These are phyloP conservation scores for Melaleuca alternifolia DNA, from an alignment of 345 rosid genomes.

Conservation along the genomic window DNA sequence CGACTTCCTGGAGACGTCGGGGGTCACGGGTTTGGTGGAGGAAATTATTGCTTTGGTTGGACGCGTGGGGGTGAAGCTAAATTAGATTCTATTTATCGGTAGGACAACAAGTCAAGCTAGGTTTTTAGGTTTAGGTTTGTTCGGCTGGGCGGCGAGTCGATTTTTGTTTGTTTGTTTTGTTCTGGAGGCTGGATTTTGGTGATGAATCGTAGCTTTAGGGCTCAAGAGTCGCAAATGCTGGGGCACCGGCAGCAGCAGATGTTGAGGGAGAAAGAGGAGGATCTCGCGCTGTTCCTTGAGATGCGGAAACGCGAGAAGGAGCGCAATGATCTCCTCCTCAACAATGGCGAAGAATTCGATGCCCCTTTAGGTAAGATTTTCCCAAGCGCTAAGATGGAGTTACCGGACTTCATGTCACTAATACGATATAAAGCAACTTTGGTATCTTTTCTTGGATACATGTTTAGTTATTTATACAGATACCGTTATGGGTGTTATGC, in stretches of 20 bases:
- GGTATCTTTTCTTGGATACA: background rate
- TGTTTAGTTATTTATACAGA: background rate
- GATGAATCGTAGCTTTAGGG: slow-evolving; percentile 96
- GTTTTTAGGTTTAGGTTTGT: background rate
- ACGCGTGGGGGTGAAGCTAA: slow-evolving; percentile 25
- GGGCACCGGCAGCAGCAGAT: slow-evolving; percentile 74
- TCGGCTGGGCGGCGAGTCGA: background rate
- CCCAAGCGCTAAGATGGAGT: background rate
- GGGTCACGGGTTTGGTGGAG: slow-evolving; percentile 12
- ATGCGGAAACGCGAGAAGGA: slow-evolving; percentile 88
- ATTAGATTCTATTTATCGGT: background rate
- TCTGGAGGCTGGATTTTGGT: slow-evolving; percentile 3
- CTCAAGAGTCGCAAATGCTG: slow-evolving; percentile 65
- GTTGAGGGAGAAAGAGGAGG: slow-evolving; percentile 91
- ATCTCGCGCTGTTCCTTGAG: slow-evolving; percentile 84
- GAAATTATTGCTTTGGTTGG: slow-evolving; percentile 4
- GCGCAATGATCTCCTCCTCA: slow-evolving; percentile 43
- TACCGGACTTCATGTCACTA: background rate
- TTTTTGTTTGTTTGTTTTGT: background rate
- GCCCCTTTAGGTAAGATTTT: slow-evolving; percentile 49
- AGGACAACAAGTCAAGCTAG: slow-evolving; percentile 5
- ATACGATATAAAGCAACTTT: background rate
- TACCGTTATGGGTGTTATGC: background rate
- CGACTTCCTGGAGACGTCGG: background rate
- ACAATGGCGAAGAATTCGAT: slow-evolving; percentile 57